Base-by-base conservation (phyloP, 2,329 filamentous ascomycete genomes). In the Fusarium chuoi region DNA sequence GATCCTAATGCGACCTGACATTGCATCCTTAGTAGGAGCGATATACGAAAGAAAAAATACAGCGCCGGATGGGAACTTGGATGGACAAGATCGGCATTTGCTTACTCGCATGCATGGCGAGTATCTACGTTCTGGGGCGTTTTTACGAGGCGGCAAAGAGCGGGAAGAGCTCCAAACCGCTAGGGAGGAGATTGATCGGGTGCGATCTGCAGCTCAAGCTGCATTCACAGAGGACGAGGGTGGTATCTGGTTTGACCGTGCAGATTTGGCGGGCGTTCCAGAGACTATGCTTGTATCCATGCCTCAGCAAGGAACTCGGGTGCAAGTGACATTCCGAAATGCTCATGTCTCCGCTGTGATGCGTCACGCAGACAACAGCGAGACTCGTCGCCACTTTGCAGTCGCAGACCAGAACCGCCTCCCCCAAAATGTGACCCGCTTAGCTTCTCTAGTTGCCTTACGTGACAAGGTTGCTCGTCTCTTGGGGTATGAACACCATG, bases 271-370 rank as follows among this genome's bases (percentile, higher is more conserved):
- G 20, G 52, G 52, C 13, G 36, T 55, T 6, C 36, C 26, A 6
- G 52, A 55, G 8, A 18, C 13, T 14, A 1, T n/a, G 0, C 36
- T 55, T 18, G 52, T 0, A 30, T n/a, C 52, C 0, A n/a, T 55
- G 52, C 14, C 15, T 0, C 36, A 30, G 2, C 3, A 55, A 1
- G 36, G 26, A 30, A 30, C 20, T 14, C 35, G 4, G 2, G 3
- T n/a, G 8, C 52, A 55, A n/a, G 52, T 20, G 15, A 30, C 26
- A 0, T 55, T 41, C 52, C 52, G 36, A 22, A 55, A 3, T 55
- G 15, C 18, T 3, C 36, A 41, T 30, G 20, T 20, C 2, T 20
- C 20, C 10, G 36, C 52, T 7, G 7, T 55, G 6, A 55, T 55
- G 36, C 52, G 36, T 14, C 26, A 41, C 20, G 36, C 52, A 55